Evolutionary conservation across 441 rosid species (phyloP), one percentile per base, ranked within the genome.

Genomic region (Bocquillonia castaneifolia): DNA sequence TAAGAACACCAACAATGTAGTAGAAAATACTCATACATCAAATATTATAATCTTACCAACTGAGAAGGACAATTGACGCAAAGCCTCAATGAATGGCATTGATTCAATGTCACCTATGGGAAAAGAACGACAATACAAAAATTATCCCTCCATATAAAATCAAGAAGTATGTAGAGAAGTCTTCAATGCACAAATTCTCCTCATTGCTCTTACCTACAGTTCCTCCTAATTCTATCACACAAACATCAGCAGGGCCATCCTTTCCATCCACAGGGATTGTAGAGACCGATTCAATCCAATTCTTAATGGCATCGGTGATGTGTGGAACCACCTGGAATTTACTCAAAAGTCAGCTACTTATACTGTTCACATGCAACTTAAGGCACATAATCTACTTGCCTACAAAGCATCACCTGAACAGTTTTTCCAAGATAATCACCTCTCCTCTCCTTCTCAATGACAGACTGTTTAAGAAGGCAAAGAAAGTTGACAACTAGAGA

Each of bases 391-490:
- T 44, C 32, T 13, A 65, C 22, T 39, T 18, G 15, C 39, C 70
- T n/a, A 20, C 6, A 62, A 31, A 53, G 66, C 52, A 47, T 36
- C 64, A 92, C 99, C 94, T 94, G 99, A 77, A 94, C 97, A 66
- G 98, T 94, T 74, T 86, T 90, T 72, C 99, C 98, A 72, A 94
- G 81, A 73, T 92, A 92, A 82, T 92, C 94, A 59, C 98, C 99
- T 75, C 64, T 88, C 81, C 99, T 90, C 77, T 94, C 99, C 85
- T 89, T 94, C 73, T 86, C 83, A 69, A 94, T 85, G 22, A 94
- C 99, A 72, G 83, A 70, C 97, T 94, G 82, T 66, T 60, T 45
- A 39, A 51, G 47, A 23, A 29, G 22, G 7, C 26, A 40, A 63
- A 39, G 25, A 62, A 25, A 26, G 58, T 0, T 5, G 26, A 47